Evolutionary conservation across 2,329 filamentous ascomycete species (phyloP).

Genomic region (Trichoderma endophyticum): DNA sequence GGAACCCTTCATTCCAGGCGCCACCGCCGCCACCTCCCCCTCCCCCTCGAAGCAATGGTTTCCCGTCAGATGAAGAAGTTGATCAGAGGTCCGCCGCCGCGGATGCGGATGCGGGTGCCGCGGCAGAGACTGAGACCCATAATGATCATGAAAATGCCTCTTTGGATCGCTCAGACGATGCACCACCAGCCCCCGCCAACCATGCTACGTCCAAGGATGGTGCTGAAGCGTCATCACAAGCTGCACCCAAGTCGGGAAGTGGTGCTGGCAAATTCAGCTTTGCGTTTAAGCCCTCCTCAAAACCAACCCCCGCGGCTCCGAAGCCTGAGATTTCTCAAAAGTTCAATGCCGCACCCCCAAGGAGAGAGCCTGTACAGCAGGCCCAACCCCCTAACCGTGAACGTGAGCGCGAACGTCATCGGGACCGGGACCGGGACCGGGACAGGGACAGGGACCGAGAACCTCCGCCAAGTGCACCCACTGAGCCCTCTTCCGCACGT

Average conservation of each 20-base stretch:
- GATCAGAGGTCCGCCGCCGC: constrained; percentile 23
- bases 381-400: constrained; percentile 23
- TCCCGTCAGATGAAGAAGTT: constrained; percentile 20
- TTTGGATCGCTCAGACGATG: not conserved
- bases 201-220: constrained; percentile 43
- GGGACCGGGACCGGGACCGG: not conserved
- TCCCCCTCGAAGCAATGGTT: constrained; percentile 20
- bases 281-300: constrained; percentile 76
- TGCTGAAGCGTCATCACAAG: constrained; percentile 41
- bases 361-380: constrained; percentile 34
- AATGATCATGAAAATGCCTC: constrained; percentile 18
- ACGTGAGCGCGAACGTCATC: not conserved
- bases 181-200: not conserved
- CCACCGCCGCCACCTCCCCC: constrained; percentile 18
- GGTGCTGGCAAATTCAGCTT: constrained; percentile 76
- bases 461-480: constrained; percentile 49
- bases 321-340: constrained; percentile 66
- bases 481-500: constrained; percentile 52
- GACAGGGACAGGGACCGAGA: constrained; percentile 38
- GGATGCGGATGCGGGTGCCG: constrained; percentile 18
- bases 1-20: constrained; percentile 50
- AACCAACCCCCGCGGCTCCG: constrained; percentile 53
- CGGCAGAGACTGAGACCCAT: constrained; percentile 20
- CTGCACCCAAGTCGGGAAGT: constrained; percentile 53
- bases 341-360: constrained; percentile 60